Evolutionary conservation across 2,329 filamentous ascomycete genomes (phyloP), one percentile per base, ranked within the genome.

Genomic region (Talaromyces sp.): DNA sequence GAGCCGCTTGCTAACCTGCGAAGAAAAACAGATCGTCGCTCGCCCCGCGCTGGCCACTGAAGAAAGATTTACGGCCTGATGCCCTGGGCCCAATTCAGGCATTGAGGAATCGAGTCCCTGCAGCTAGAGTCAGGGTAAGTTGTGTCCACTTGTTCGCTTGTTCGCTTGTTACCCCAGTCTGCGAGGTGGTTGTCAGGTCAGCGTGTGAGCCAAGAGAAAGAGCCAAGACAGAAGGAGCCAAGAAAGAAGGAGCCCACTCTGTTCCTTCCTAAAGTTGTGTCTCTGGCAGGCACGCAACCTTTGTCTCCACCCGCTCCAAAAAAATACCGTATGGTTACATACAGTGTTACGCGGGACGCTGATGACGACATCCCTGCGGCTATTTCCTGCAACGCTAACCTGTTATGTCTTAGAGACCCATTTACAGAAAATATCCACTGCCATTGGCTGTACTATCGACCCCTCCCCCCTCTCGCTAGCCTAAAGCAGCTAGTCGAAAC

Each of bases 41-140:
- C 33, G 8, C 42, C 23, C 36, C 28, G 44, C 30, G 10, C 27
- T 40, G 23, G 50, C 50, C 30, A 61, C 50, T 55, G 55, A 34
- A 40, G 60, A 61, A 34, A 40, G 60, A 61, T 57, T 55, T 33
- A 54, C 60, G 33, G 27, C 28, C 53, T 47, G 53, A 56, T 55
- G 55, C 55, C 56, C 57, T 56, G 54, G 51, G 59, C n/a, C 27
- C 23, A 23, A 2, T 23, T 34, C 27, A 34, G 40, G 23, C 59
- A 61, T 52, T 61, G 47, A 6, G 28, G 40, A 30, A 56, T 42
- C 31, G 31, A 10, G 36, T 23, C n/a, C 8, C 44, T 47, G 44
- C 7, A 47, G n/a, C 44, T 16, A 12, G 44, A 9, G 5, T 9
- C 44, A 9, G 23, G 16, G 44, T 47, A 27, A 47, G 44, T 47